phyloP scores from a whole-genome alignment of 2,329 filamentous ascomycete species.

The Phyllosticta capitalensis region DNA sequence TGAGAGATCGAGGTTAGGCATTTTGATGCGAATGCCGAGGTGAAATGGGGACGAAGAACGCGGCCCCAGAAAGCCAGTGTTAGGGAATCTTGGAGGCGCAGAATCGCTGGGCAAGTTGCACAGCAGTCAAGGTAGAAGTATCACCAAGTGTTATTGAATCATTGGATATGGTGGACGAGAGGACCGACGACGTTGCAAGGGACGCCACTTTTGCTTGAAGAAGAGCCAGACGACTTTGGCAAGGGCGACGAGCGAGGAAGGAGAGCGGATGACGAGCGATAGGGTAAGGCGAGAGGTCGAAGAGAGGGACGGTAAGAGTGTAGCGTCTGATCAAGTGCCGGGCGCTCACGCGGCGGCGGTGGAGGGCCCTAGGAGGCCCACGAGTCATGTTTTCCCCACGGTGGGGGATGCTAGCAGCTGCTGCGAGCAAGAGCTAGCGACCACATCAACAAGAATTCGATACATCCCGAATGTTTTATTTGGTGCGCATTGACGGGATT shows the following conservation, averaged over 20 bases:
- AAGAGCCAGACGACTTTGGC: neutral
- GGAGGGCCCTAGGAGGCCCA: no score
- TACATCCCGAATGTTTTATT: no score
- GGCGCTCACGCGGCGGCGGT: no score
- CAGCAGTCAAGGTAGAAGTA: slow-evolving; percentile 2
- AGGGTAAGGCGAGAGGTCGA: neutral
- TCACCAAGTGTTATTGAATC: slow-evolving; percentile 23
- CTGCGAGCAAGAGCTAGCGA: no score
- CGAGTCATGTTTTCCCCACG: slow-evolving; percentile 1
- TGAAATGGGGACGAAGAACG: neutral
- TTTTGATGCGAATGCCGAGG: slow-evolving; percentile 17
- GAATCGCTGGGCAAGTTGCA: slow-evolving; percentile 2
- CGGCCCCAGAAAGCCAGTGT: slow-evolving; percentile 13
- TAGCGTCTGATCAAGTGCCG: no score
- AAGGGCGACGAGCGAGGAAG: neutral
- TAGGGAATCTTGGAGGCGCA: slow-evolving; percentile 13
- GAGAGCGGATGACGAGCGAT: neutral
- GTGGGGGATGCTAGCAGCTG: no score
- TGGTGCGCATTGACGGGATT: no score
- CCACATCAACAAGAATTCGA: no score
- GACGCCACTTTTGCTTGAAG: slow-evolving; percentile 6
- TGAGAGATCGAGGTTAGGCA: slow-evolving; percentile 55
- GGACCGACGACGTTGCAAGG: neutral
- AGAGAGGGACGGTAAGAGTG: neutral
- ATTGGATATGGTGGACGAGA: slow-evolving; percentile 13